A percentile compares a stretch with the other conserved stretches of the same genome.
These are phyloP conservation scores for Cercospora beticola DNA, from an alignment of 2,329 filamentous ascomycete genomes.

Conservation along the genomic window DNA sequence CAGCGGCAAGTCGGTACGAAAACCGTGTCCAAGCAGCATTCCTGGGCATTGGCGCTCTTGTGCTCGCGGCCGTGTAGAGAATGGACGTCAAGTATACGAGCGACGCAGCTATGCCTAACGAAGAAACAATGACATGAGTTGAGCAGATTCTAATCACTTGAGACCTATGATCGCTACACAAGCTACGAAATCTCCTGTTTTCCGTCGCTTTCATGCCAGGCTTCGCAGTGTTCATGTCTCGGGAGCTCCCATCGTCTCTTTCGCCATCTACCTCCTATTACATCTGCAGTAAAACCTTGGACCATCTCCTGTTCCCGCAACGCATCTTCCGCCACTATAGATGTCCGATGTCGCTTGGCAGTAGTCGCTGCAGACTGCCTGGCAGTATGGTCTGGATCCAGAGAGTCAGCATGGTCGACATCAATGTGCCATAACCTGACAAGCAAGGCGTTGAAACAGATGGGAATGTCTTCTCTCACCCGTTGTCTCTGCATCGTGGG, in stretches of 20 bases:
- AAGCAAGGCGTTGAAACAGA: no score
- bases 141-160: background rate
- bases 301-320: background rate
- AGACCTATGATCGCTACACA: no score
- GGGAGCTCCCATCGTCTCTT: no score
- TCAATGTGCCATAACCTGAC: no score
- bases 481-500: background rate
- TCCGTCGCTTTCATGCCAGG: no score
- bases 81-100: background rate
- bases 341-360: background rate
- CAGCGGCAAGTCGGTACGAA: no score
- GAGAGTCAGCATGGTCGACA: background rate
- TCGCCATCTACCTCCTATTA: background rate
- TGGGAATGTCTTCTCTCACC: background rate
- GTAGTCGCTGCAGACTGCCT: slow-evolving; percentile 4
- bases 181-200: no score
- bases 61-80: background rate
- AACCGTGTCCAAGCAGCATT: background rate
- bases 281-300: background rate
- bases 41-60: background rate
- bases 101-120: background rate
- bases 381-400: background rate
- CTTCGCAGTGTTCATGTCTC: no score
- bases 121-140: background rate
- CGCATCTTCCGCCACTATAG: background rate